Conservation (phyloP, 2,329 filamentous ascomycete genomes). For the Diaporthe ampelina region DNA sequence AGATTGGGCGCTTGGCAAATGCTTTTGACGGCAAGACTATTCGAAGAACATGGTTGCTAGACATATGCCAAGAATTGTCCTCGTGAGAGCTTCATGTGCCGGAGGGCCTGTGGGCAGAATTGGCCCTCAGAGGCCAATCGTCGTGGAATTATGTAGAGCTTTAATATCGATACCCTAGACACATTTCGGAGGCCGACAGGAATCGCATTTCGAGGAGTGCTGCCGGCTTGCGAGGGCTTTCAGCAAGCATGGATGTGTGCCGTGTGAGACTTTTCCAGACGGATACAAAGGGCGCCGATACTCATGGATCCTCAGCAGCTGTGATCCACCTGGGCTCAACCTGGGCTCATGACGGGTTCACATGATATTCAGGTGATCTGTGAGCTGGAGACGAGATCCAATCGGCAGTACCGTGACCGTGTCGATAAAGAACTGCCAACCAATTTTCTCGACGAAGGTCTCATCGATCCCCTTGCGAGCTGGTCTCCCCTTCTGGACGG, state of each 20-base stretch:
- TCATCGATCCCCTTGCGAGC: not conserved
- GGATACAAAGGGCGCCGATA: not conserved
- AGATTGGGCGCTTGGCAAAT: not conserved
- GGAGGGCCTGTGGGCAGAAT: too few relatives aligned
- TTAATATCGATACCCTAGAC: slow-evolving; percentile 4
- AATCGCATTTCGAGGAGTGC: too few relatives aligned
- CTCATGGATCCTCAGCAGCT: not conserved
- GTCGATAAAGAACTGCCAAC: too few relatives aligned
- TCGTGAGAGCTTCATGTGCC: not conserved
- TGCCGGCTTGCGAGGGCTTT: not conserved
- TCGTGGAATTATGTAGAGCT: not conserved
- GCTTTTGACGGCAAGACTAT: not conserved
- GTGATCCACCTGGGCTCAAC: too few relatives aligned
- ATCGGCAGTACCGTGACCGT: too few relatives aligned
- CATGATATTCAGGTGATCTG: not conserved
- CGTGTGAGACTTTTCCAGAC: not conserved
- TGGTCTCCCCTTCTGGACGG: not conserved
- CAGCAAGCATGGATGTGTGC: too few relatives aligned
- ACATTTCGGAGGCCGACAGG: not conserved
- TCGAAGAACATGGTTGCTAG: not conserved
- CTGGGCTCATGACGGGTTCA: too few relatives aligned
- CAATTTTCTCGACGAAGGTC: too few relatives aligned
- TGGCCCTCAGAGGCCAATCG: not conserved
- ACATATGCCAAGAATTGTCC: not conserved
- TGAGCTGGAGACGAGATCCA: not conserved